Percentiles rank a stretch among this genome's conserved stretches.
These are phyloP conservation scores for Trichothecium roseum DNA, from an alignment of 2,329 filamentous ascomycete species.

Conservation along the genomic window DNA sequence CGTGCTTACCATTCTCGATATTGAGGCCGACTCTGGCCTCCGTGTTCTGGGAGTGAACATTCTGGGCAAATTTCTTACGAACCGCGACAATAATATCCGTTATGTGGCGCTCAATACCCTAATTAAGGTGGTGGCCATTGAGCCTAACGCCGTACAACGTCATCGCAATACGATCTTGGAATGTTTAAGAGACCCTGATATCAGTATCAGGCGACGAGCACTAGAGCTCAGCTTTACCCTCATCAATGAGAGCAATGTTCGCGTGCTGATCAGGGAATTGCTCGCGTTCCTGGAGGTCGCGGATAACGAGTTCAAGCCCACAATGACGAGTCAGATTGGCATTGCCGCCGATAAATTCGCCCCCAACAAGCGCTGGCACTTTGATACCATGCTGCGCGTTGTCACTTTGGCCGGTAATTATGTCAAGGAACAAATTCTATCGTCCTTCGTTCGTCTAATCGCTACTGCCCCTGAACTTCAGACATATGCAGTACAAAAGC, in stretches of 20 bases:
- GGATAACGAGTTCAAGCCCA: conserved; percentile 96
- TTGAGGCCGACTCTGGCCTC: conserved; percentile 91
- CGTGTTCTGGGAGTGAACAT: conserved; percentile 96
- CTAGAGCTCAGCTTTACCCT: conserved; percentile 95
- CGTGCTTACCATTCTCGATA: conserved; percentile 92
- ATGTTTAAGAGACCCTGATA: conserved; percentile 91
- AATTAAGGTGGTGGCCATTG: conserved; percentile 95
- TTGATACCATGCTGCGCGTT: conserved; percentile 94
- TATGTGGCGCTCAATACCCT: conserved; percentile 96
- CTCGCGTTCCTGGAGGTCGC: conserved; percentile 93
- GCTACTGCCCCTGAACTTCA: conserved; percentile 91
- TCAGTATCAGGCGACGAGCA: conserved; percentile 92
- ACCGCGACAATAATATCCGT: conserved; percentile 97
- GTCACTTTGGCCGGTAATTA: conserved; percentile 91
- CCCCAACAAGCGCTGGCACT: conserved; percentile 96
- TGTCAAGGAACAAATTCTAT: conserved; percentile 95
- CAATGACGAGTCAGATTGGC: conserved; percentile 96
- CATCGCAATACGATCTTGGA: conserved; percentile 97
- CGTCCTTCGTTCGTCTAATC: conserved; percentile 90
- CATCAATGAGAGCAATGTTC: conserved; percentile 93
- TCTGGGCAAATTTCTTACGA: conserved; percentile 94
- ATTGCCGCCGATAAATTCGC: conserved; percentile 93
- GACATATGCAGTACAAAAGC: conserved; percentile 91
- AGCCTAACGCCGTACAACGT: conserved; percentile 93
- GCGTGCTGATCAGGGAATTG: conserved; percentile 84